These are phyloP conservation scores for Talaromyces nanjingensis DNA, from an alignment of 495 filamentous ascomycete genomes.

Conservation along the genomic window DNA sequence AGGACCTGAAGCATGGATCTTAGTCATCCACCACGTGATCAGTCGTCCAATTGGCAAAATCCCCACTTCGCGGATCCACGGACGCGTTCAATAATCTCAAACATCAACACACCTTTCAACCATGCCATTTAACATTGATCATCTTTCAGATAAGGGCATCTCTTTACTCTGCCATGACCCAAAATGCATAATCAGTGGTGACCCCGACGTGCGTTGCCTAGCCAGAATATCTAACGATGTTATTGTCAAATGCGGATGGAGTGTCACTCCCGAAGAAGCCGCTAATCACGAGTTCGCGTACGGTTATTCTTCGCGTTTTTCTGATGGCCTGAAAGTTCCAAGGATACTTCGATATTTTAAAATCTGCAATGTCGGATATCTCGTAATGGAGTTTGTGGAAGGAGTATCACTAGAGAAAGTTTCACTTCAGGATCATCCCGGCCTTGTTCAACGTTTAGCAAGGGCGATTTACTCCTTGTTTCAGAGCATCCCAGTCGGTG, in stretches of 20 bases:
- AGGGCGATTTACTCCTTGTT: not conserved
- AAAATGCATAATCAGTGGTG: not conserved
- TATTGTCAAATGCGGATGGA: constrained; percentile 3
- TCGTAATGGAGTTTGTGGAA: constrained; percentile 1
- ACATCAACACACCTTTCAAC: not conserved
- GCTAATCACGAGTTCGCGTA: not conserved
- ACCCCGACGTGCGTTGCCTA: not conserved
- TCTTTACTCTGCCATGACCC: not conserved
- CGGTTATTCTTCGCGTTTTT: not conserved
- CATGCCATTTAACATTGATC: not conserved
- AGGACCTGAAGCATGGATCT: no score
- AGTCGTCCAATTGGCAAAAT: no score
- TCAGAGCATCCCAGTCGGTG: not conserved
- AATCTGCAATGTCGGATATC: not conserved
- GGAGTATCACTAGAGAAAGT: constrained; percentile 1
- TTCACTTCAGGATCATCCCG: not conserved
- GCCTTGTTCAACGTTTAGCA: constrained; percentile 1
- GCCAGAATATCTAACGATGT: not conserved
- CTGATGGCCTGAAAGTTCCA: not conserved
- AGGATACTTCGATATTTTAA: constrained; percentile 1
- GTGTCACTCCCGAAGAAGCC: not conserved
- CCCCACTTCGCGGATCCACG: no score
- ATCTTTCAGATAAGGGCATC: not conserved
- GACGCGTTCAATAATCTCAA: not conserved
- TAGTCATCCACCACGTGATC: no score